Base-by-base conservation (phyloP, 73 alveolate species). In the Diophrys sp. region DNA sequence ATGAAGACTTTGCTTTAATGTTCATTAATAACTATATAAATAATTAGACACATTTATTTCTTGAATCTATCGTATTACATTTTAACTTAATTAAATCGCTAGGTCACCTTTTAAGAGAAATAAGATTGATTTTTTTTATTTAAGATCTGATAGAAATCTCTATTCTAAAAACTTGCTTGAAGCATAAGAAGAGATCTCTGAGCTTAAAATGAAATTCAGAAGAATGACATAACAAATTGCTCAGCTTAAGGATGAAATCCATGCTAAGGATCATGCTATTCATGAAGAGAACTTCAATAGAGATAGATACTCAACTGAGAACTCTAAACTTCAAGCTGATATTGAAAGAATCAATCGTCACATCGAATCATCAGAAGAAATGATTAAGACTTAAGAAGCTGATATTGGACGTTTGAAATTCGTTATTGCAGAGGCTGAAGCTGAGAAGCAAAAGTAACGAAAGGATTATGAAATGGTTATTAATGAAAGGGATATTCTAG, bases 381-480 rank as follows among this genome's bases (percentile, higher is more conserved):
- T 92, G 88, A 97, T 97, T 68, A 96, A 94, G 80, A 94, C 96
- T 71, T 90, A 97, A 74, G 99, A 92, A 70, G 96, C 95, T 82
- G 97, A 97, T 83, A 97, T 97, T 33, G 96, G 97, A 29, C 92
- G 98, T 82, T 88, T 97, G 29, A 96, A 97, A 80, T 93, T 95
- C 79, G 95, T 95, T 78, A 97, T 97, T 32, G 74, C 97, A 34
- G 98, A 93, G 84, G 99, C 98, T 14, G 98, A 97, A 85, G 95
- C 94, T 29, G 99, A 97, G 87, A 95, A 93, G 72, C 91, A 95
- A 81, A 95, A 97, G 74, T 97, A 97, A 83, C 81, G 96, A 72
- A 97, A 97, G 82, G 99, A 97, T 85, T 95, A 92, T 88, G 98
- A 97, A 74, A 97, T 97, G 96, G 99, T 97, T 69, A 92, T 97